Base-by-base conservation (phyloP, 2,329 filamentous ascomycete species). In the Arthrocladium fulminans region DNA sequence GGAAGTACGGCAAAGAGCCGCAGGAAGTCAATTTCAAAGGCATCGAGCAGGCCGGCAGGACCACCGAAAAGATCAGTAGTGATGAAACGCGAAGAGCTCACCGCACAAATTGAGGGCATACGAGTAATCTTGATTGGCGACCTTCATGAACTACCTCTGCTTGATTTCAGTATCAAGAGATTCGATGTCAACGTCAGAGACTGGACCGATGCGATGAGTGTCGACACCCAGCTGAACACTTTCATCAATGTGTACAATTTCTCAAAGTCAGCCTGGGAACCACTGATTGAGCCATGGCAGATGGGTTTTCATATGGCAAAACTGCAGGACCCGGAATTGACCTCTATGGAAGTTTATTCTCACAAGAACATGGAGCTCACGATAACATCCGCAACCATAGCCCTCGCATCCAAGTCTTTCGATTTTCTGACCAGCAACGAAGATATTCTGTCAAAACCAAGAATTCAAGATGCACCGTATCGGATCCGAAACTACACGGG, bases 211-310 rank as follows among this genome's bases (percentile, higher is more conserved):
- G 84, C 83, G 19, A 75, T 98, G 65, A 88, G 83, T 60, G 90
- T 87, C 0, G 88, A 96, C 61, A 86, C 88, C 0, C 84, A 80
- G n/a, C 82, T 98, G 41, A 88, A 96, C 54, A 88, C 90, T 55
- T 95, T 95, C 65, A 79, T 94, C 59, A 98, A 97, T 60, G 84
- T 98, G 22, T 98, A 95, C 73, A 98, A 98, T 67, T 98, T 98
- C 68, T 92, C 92, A 12, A 98, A 98, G 65, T 98, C 92, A 0
- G 88, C 88, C 2, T 98, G 92, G 92, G 92, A 98, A 65, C 92
- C 92, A 2, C 70, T 98, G 27, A 80, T 98, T 22, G 92, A 98
- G 64, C 94, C 94, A 6, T 98, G 92, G 92, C 82, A 90, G 56
- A 74, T 97, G n/a, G 88, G 88, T 2, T 81, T 98, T 57, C 87